These are phyloP conservation scores for Parascedosporium putredinis DNA, from an alignment of 2,329 filamentous ascomycete species.

Conservation along the genomic window DNA sequence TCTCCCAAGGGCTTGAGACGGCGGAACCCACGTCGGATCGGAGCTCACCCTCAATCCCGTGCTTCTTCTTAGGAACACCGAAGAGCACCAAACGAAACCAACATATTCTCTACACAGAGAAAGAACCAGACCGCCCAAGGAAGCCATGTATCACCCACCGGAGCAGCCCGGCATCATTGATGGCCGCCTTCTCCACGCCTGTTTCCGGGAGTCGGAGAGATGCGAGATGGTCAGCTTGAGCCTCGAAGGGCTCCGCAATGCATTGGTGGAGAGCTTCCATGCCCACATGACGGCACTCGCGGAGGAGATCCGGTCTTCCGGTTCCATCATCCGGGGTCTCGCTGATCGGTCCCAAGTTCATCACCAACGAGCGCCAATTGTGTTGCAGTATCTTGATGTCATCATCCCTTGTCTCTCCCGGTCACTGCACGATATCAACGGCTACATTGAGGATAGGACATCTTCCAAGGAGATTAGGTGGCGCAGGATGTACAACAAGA, in stretches of 20 bases:
- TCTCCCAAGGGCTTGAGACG: too few relatives aligned
- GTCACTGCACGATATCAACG: slow-evolving; percentile 41
- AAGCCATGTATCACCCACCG: too few relatives aligned
- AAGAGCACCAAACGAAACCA: too few relatives aligned
- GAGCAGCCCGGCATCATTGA: slow-evolving; percentile 14
- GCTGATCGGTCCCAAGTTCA: slow-evolving; percentile 44
- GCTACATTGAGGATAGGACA: slow-evolving; percentile 38
- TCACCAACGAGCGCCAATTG: slow-evolving; percentile 34
- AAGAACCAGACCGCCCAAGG: neutral
- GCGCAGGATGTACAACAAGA: slow-evolving; percentile 46
- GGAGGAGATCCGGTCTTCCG: slow-evolving; percentile 33
- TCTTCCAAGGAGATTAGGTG: slow-evolving; percentile 39
- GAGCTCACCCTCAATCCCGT: too few relatives aligned
- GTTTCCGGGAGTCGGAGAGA: slow-evolving; percentile 42
- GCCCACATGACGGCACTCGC: slow-evolving; percentile 37
- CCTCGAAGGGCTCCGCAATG: slow-evolving; percentile 37
- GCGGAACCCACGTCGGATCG: too few relatives aligned
- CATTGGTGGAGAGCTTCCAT: slow-evolving; percentile 31
- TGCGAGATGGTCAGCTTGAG: slow-evolving; percentile 35
- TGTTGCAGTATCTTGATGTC: slow-evolving; percentile 45
- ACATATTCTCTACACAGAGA: too few relatives aligned
- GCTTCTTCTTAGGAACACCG: too few relatives aligned
- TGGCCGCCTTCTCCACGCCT: slow-evolving; percentile 36
- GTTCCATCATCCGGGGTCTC: slow-evolving; percentile 39
- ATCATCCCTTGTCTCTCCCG: slow-evolving; percentile 44